A percentile compares a stretch with the other conserved stretches of the same genome.
These are phyloP conservation scores for Vaccinium macrocarpon DNA, from an alignment of 148 eudicot genomes.

Conservation along the genomic window DNA sequence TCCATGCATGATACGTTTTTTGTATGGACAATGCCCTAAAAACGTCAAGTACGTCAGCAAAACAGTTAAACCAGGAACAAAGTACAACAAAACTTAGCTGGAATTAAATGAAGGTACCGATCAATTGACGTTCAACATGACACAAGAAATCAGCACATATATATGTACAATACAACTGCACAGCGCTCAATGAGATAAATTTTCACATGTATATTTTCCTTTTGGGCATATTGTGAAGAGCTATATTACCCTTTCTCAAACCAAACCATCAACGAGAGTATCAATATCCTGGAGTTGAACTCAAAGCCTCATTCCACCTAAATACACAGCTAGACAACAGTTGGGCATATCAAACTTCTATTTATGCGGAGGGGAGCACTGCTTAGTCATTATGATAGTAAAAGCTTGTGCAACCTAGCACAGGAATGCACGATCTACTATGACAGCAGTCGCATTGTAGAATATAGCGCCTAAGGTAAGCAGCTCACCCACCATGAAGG, in stretches of 20 bases:
- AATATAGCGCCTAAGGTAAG: background rate
- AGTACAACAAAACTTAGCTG: background rate
- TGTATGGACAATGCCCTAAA: constrained; percentile 35
- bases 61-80: background rate
- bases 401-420: background rate
- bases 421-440: background rate
- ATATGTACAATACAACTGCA: background rate
- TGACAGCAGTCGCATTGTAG: background rate
- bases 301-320: background rate
- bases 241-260: background rate
- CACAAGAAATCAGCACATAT: background rate
- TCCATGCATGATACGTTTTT: constrained; percentile 27
- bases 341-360: background rate
- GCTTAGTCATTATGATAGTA: background rate
- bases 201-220: background rate
- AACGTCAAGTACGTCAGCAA: constrained; percentile 15
- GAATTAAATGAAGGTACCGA: background rate
- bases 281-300: background rate
- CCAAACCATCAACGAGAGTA: background rate
- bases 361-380: background rate
- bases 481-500: background rate
- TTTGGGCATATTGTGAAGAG: too few relatives aligned
- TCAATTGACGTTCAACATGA: background rate
- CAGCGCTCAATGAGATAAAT: background rate
- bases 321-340: background rate